Evolutionary conservation across 2,329 filamentous ascomycete genomes (phyloP).

Genomic region (Graphilbum sp.): DNA sequence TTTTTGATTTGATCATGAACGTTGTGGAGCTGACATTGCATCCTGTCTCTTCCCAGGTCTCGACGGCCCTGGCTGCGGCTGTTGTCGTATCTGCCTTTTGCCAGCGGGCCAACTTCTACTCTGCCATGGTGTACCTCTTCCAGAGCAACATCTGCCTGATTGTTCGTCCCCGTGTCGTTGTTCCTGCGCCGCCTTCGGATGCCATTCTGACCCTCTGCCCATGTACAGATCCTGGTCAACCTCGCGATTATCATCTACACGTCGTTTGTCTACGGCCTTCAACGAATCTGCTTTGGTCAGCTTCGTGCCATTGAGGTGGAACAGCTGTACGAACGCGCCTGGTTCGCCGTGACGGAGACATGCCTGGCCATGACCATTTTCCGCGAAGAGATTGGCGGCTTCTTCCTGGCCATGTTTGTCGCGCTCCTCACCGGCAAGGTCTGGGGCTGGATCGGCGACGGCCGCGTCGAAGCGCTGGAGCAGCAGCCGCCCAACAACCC

Average conservation of each 20-base stretch:
- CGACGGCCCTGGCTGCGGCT: slow-evolving; percentile 65
- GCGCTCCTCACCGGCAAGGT: slow-evolving; percentile 84
- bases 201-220: background rate
- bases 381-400: slow-evolving; percentile 81
- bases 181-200: background rate
- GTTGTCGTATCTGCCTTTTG: slow-evolving; percentile 85
- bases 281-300: slow-evolving; percentile 77
- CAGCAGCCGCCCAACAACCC: slow-evolving; percentile 89
- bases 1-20: too few relatives aligned
- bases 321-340: slow-evolving; percentile 91
- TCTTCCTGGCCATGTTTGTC: slow-evolving; percentile 95
- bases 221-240: slow-evolving; percentile 67
- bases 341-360: slow-evolving; percentile 96
- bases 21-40: too few relatives aligned
- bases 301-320: slow-evolving; percentile 90
- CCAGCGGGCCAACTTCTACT: slow-evolving; percentile 95
- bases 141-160: slow-evolving; percentile 93
- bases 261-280: slow-evolving; percentile 69
- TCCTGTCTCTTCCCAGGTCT: too few relatives aligned
- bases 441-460: slow-evolving; percentile 97
- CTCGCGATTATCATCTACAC: slow-evolving; percentile 69
- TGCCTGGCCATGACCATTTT: slow-evolving; percentile 97
- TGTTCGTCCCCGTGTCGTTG: slow-evolving; percentile 26
- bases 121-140: slow-evolving; percentile 87
- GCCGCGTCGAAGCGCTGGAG: slow-evolving; percentile 82